Evolutionary conservation across 75 land plant genomes (phyloP).

Genomic region (Selaginella moellendorffii): DNA sequence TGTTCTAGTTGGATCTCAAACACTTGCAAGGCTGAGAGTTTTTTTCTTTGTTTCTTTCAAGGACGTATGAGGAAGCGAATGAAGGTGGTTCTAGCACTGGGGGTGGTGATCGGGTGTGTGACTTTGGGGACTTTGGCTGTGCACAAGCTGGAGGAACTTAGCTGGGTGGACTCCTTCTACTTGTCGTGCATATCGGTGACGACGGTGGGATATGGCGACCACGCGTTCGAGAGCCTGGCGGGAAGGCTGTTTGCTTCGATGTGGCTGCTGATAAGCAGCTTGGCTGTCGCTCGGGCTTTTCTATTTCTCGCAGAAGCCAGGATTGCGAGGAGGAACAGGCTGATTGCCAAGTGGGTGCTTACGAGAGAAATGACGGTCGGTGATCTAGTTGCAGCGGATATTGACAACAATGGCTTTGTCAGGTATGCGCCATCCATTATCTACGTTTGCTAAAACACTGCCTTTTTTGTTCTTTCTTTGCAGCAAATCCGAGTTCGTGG

Average conservation of each 20-base stretch:
- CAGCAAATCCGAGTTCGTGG: conserved; percentile 6
- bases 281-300: conserved; percentile 3
- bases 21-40: too few relatives aligned
- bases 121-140: not conserved
- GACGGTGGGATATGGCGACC: conserved; percentile 6
- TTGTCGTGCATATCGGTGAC: conserved; percentile 4
- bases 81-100: conserved; percentile 6
- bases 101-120: not conserved
- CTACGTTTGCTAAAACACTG: not conserved
- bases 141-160: not conserved
- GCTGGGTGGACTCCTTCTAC: conserved; percentile 1
- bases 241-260: conserved; percentile 6
- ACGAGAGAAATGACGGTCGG: not conserved
- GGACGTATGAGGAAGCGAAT: not conserved
- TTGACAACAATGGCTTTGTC: conserved; percentile 7
- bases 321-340: not conserved
- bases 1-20: too few relatives aligned
- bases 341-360: conserved; percentile 7
- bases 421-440: not conserved
- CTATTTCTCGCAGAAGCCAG: not conserved
- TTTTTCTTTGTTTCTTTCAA: too few relatives aligned
- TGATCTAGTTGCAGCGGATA: conserved; percentile 1
- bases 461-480: not conserved
- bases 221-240: not conserved
- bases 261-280: not conserved